phyloP scores from a whole-genome alignment of 495 filamentous ascomycete genomes.

The Hypoxylon lienhwacheense region DNA sequence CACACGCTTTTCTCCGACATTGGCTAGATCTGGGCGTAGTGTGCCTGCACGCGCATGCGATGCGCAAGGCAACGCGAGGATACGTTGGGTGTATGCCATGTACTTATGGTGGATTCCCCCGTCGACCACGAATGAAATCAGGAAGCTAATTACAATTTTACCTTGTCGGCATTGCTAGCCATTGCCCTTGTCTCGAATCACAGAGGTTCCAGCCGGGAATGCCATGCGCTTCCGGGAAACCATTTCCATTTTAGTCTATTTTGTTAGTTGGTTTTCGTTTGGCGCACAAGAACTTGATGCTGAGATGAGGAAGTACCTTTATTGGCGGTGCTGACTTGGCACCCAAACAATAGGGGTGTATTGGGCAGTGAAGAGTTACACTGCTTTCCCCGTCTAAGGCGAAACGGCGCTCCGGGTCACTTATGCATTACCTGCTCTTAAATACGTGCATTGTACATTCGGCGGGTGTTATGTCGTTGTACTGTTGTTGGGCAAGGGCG shows the following conservation, averaged over 20 bases:
- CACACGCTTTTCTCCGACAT: slow-evolving; percentile 30
- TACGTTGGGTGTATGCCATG: slow-evolving; percentile 25
- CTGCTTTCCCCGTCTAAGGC: slow-evolving; percentile 28
- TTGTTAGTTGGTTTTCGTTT: slow-evolving; percentile 27
- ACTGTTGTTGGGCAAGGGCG: slow-evolving; percentile 17
- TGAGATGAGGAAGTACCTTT: slow-evolving; percentile 23
- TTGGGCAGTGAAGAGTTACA: slow-evolving; percentile 38
- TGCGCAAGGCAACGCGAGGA: slow-evolving; percentile 21
- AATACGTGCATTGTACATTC: slow-evolving; percentile 30
- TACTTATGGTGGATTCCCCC: slow-evolving; percentile 17
- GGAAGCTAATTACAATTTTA: slow-evolving; percentile 7
- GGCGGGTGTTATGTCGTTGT: slow-evolving; percentile 28
- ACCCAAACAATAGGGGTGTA: slow-evolving; percentile 26
- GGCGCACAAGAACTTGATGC: slow-evolving; percentile 25
- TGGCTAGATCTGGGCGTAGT: slow-evolving; percentile 30
- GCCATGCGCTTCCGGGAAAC: slow-evolving; percentile 14
- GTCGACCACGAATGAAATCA: slow-evolving; percentile 15
- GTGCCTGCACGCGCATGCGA: slow-evolving; percentile 27
- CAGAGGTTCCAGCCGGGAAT: slow-evolving; percentile 7
- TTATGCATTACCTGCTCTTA: slow-evolving; percentile 29
- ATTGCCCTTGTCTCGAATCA: slow-evolving; percentile 15
- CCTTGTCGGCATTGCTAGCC: slow-evolving; percentile 17
- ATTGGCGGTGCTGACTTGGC: slow-evolving; percentile 34
- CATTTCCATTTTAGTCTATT: slow-evolving; percentile 21
- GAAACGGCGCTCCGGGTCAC: slow-evolving; percentile 34